Percentiles rank a stretch among this genome's conserved stretches.
Conservation (phyloP, 441 rosid species). For the Gossypium schwendimanii region DNA sequence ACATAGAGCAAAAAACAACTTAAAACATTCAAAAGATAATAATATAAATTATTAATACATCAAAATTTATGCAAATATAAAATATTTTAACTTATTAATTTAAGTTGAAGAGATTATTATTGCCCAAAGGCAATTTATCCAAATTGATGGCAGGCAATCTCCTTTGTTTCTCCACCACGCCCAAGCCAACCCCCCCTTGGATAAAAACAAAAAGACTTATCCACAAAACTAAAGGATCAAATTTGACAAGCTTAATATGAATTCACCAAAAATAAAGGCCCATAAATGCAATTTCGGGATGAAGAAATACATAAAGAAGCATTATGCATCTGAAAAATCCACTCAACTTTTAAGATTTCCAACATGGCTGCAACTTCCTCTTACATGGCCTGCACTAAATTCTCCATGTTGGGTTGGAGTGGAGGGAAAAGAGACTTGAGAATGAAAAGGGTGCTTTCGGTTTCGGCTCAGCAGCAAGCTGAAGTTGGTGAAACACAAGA, state of each 20-base stretch:
- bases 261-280: neutral
- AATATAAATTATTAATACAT: too few relatives aligned
- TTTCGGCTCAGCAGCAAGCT: constrained; percentile 47
- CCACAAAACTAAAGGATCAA: constrained; percentile 31
- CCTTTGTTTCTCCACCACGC: constrained; percentile 16
- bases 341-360: neutral
- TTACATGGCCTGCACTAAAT: constrained; percentile 41
- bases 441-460: constrained; percentile 17
- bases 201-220: constrained; percentile 27
- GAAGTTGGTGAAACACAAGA: constrained; percentile 32
- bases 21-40: too few relatives aligned
- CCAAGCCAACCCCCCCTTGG: neutral
- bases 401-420: constrained; percentile 31
- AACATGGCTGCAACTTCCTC: constrained; percentile 49
- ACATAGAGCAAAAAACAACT: too few relatives aligned
- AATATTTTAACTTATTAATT: neutral
- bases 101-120: neutral
- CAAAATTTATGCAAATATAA: too few relatives aligned
- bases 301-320: neutral
- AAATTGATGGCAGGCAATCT: constrained; percentile 6
- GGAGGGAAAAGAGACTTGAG: constrained; percentile 19
- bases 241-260: neutral
- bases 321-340: neutral
- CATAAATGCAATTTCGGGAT: neutral
- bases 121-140: neutral